Percentiles rank a stretch among this genome's conserved stretches.
Evolutionary conservation across 164 flowering plant species (phyloP).

Genomic region (Tetrastigma voinierianum): DNA sequence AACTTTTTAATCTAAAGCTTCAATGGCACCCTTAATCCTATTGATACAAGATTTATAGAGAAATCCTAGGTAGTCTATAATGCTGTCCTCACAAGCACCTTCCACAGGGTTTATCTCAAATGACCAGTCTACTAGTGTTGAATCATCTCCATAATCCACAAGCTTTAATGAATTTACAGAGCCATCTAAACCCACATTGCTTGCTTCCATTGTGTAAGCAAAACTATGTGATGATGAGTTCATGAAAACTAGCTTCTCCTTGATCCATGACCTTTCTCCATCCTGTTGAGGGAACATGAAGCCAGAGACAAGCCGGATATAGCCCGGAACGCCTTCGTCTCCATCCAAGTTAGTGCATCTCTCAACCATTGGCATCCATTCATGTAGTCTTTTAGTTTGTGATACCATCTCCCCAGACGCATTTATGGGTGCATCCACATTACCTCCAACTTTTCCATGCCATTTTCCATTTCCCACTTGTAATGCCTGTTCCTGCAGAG

Average conservation of each 20-base stretch:
- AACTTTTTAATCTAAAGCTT: slow-evolving; percentile 9
- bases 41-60: slow-evolving; percentile 60
- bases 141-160: slow-evolving; percentile 40
- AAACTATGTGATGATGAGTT: slow-evolving; percentile 36
- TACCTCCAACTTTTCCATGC: slow-evolving; percentile 45
- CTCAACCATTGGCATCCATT: slow-evolving; percentile 85
- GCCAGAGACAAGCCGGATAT: slow-evolving; percentile 55
- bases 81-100: slow-evolving; percentile 38
- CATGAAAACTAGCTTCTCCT: slow-evolving; percentile 47
- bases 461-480: slow-evolving; percentile 28
- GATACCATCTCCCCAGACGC: slow-evolving; percentile 53
- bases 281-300: slow-evolving; percentile 72
- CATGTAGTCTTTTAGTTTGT: slow-evolving; percentile 35
- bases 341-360: slow-evolving; percentile 53
- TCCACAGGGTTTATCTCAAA: slow-evolving; percentile 50
- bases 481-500: slow-evolving; percentile 30
- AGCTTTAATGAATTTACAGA: slow-evolving; percentile 53
- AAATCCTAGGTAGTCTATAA: slow-evolving; percentile 56
- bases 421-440: slow-evolving; percentile 50
- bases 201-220: slow-evolving; percentile 49
- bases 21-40: slow-evolving; percentile 43
- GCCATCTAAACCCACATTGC: slow-evolving; percentile 66
- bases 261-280: slow-evolving; percentile 72
- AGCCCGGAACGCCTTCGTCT: slow-evolving; percentile 44
- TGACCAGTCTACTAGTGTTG: slow-evolving; percentile 49